Base-by-base conservation (phyloP, 148 eudicot species). In the Nepenthes mirabilis region DNA sequence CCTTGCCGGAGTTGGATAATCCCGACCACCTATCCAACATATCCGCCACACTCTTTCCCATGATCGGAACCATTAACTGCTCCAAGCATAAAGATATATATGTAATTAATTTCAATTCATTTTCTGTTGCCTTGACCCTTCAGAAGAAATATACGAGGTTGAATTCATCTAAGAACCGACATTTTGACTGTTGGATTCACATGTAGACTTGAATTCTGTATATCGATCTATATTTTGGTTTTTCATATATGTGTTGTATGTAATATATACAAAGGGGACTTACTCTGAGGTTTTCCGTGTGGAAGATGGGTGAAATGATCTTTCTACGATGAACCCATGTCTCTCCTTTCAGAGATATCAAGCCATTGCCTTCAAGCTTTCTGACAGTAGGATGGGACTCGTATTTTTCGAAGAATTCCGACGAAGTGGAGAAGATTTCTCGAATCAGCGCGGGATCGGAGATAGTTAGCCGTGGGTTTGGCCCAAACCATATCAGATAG, bases 291-390 rank as follows among this genome's bases (percentile, higher is more conserved):
- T 86, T 86, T 59, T 83, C 81, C 52, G 80, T 54, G 75, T 86
- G 83, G 56, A 86, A 86, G 63, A 81, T 73, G 37, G 88, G 94
- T 34, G 85, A 72, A 60, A 86, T 77, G 62, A 77, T 81, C 72
- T 83, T 86, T 63, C 94, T 62, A 58, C 86, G 88, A 71, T 83
- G 88, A 74, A 81, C 77, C 94, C 94, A 86, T 62, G 59, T 33
- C 9, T 86, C 81, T 36, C 89, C 94, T 56, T 77, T 83, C 62
- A 86, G 94, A 8, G 82, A 83, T 7, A 83, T 47, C 57, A 86
- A 70, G 35, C 94, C 94, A 70, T 83, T 77, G 6, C 94, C 94
- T 79, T 86, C 94, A 47, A 86, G 85, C 69, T 83, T 79, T 65
- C 59, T 79, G 1, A 83, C 82, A 14, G 81, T 81, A 35, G 84